A percentile compares a stretch with the other conserved stretches of the same genome.
phyloP scores from a whole-genome alignment of 768 basidiomycete genomes.

The Pleurotus platypus region DNA sequence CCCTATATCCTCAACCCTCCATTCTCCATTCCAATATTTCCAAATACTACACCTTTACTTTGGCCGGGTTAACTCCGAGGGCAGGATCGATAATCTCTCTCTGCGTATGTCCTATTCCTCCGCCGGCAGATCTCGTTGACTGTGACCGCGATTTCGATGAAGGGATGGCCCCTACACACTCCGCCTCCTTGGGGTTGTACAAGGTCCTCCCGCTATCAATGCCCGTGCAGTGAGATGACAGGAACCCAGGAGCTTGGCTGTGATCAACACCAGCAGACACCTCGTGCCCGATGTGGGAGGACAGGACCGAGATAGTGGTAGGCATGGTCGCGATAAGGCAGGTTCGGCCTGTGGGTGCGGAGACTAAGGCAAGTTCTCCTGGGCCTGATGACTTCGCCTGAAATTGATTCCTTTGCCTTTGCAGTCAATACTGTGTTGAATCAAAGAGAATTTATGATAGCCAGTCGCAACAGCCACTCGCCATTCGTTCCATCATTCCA shows the following conservation, averaged over 20 bases:
- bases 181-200: neutral
- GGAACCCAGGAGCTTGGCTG: neutral
- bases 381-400: neutral
- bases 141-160: neutral
- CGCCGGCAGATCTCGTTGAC: neutral
- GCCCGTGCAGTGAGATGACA: neutral
- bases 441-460: neutral
- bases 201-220: neutral
- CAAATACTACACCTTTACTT: neutral
- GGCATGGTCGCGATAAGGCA: constrained; percentile 1
- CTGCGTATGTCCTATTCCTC: neutral
- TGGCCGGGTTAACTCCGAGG: neutral
- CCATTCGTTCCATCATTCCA: neutral
- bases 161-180: neutral
- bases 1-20: no score
- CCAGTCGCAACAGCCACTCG: neutral
- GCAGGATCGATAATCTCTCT: neutral
- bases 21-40: neutral
- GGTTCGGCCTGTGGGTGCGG: neutral
- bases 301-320: neutral
- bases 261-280: neutral
- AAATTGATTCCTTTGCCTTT: neutral
- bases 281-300: constrained; percentile 4
- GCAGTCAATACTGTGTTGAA: neutral
- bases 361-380: neutral